A percentile compares a stretch with the other conserved stretches of the same genome.
These are phyloP conservation scores for Candida tibetensis DNA, from an alignment of 805 yeast species.

Conservation along the genomic window DNA sequence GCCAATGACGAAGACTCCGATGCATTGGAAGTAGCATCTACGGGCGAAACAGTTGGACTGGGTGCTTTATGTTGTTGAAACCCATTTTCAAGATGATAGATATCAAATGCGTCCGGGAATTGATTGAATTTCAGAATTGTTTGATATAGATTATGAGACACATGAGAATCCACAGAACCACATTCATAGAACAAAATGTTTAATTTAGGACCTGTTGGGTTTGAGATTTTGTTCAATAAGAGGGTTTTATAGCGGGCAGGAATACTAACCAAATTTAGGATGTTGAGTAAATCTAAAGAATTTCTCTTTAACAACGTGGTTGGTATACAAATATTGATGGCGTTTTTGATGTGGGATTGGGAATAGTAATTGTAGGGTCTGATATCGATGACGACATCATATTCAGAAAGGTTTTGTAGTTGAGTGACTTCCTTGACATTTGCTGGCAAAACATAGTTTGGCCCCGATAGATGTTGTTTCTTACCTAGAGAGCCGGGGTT, in stretches of 20 bases:
- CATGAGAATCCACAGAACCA: slow-evolving; percentile 17
- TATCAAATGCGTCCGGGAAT: slow-evolving; percentile 18
- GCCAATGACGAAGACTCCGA: slow-evolving; percentile 4
- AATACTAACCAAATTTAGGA: slow-evolving; percentile 31
- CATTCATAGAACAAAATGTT: slow-evolving; percentile 35
- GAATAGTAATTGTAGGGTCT: slow-evolving; percentile 39
- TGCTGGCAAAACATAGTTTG: slow-evolving; percentile 2
- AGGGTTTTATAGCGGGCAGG: slow-evolving; percentile 17
- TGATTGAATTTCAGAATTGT: slow-evolving; percentile 29
- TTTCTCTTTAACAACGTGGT: slow-evolving; percentile 42
- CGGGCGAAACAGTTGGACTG: slow-evolving; percentile 1
- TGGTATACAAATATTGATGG: slow-evolving; percentile 43
- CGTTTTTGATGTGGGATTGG: slow-evolving; percentile 24
- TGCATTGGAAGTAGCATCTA: background rate
- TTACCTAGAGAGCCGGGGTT: background rate
- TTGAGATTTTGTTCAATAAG: slow-evolving; percentile 14
- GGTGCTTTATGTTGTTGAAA: slow-evolving; percentile 11
- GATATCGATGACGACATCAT: slow-evolving; percentile 31
- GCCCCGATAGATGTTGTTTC: background rate
- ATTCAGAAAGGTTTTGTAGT: slow-evolving; percentile 8
- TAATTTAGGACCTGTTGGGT: slow-evolving; percentile 8
- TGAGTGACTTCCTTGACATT: slow-evolving; percentile 7
- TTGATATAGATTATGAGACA: slow-evolving; percentile 31
- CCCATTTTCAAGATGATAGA: slow-evolving; percentile 29
- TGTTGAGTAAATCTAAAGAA: slow-evolving; percentile 30